Conservation (phyloP, 306 rosid genomes). For the Cajanus cajan region DNA sequence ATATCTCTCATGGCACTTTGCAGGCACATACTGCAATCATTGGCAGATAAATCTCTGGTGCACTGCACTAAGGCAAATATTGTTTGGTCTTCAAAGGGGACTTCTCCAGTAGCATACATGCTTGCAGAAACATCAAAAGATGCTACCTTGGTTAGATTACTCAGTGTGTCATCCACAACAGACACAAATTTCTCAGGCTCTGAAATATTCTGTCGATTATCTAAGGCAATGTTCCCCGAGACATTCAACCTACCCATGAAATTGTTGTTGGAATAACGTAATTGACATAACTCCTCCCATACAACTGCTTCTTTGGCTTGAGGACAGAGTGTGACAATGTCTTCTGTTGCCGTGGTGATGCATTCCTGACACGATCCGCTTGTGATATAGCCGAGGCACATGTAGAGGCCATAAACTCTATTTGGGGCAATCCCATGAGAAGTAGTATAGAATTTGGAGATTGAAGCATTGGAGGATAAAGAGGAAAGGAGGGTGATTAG, state of each 20-base stretch:
- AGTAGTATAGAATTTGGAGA: slow-evolving; percentile 30
- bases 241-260: slow-evolving; percentile 49
- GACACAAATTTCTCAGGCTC: slow-evolving; percentile 36
- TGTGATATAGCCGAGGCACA: slow-evolving; percentile 46
- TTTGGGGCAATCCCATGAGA: slow-evolving; percentile 31
- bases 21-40: slow-evolving; percentile 49
- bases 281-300: slow-evolving; percentile 59
- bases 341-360: slow-evolving; percentile 34
- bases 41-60: slow-evolving; percentile 50
- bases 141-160: slow-evolving; percentile 36
- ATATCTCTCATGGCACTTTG: slow-evolving; percentile 39
- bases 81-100: slow-evolving; percentile 26
- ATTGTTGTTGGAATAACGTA: slow-evolving; percentile 48
- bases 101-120: slow-evolving; percentile 48
- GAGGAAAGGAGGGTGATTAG: slow-evolving; percentile 26
- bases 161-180: slow-evolving; percentile 40
- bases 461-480: slow-evolving; percentile 36
- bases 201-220: slow-evolving; percentile 28
- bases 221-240: slow-evolving; percentile 26
- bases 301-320: slow-evolving; percentile 47
- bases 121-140: slow-evolving; percentile 38
- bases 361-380: slow-evolving; percentile 39
- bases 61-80: slow-evolving; percentile 66
- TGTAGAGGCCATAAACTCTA: slow-evolving; percentile 37
- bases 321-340: slow-evolving; percentile 42